Conservation (phyloP, 345 rosid genomes). For the Corchorus capsularis region DNA sequence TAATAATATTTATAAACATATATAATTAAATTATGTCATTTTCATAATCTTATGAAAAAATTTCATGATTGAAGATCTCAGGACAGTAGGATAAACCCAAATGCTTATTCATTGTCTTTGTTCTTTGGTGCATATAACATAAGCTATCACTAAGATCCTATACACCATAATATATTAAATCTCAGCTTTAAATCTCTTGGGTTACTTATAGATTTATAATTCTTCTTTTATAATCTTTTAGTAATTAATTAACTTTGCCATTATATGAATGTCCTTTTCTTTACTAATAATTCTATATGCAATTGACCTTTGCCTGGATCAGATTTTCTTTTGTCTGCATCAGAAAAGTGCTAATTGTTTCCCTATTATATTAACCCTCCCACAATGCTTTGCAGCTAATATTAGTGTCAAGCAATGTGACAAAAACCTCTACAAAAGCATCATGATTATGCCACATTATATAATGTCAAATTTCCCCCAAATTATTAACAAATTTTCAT, state of each 20-base stretch:
- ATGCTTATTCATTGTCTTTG: constrained; percentile 26
- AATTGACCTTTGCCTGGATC: constrained; percentile 32
- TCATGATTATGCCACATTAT: background rate
- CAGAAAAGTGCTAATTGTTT: constrained; percentile 26
- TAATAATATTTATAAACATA: background rate
- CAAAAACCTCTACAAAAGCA: constrained; percentile 3
- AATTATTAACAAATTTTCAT: constrained; percentile 2
- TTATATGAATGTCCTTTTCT: constrained; percentile 33
- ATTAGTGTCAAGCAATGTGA: constrained; percentile 17
- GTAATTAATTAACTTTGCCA: constrained; percentile 2
- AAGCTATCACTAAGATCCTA: constrained; percentile 19
- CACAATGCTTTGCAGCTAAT: constrained; percentile 27
- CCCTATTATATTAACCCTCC: constrained; percentile 28
- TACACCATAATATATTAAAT: constrained; percentile 8
- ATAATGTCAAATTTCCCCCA: background rate
- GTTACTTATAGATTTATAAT: constrained; percentile 15
- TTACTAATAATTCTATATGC: constrained; percentile 22
- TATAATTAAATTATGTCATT: background rate
- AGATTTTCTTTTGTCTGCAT: constrained; percentile 41
- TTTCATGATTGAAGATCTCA: constrained; percentile 27
- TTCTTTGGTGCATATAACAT: constrained; percentile 21
- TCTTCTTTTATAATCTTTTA: background rate
- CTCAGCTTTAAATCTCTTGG: constrained; percentile 14
- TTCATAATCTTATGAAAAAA: constrained; percentile 16
- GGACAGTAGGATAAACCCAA: constrained; percentile 28